These are phyloP conservation scores for Chaetothyriales sp. DNA, from an alignment of 2,329 filamentous ascomycete species.

Conservation along the genomic window DNA sequence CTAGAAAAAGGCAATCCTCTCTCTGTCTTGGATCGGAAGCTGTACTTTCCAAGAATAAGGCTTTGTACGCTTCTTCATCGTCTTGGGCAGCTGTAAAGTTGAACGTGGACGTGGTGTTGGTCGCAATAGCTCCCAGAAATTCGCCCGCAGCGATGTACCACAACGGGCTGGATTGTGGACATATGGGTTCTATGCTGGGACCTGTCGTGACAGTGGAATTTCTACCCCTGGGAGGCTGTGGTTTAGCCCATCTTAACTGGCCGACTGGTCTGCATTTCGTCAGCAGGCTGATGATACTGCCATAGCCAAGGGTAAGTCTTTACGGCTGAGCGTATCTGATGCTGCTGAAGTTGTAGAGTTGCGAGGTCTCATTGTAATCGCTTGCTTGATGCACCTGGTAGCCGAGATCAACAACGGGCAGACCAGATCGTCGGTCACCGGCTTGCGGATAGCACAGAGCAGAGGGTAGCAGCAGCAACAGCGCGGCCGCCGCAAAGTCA, in stretches of 20 bases:
- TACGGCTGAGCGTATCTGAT: conserved; percentile 41
- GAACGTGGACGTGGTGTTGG: conserved; percentile 14
- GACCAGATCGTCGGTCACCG: neutral
- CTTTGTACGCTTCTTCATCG: conserved; percentile 4
- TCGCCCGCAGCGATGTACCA: conserved; percentile 28
- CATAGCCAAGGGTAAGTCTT: neutral
- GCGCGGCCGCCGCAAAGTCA: neutral
- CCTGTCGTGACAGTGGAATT: conserved; percentile 29
- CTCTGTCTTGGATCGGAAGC: conserved; percentile 23
- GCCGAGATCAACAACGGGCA: conserved; percentile 38
- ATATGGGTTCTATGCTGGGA: conserved; percentile 22
- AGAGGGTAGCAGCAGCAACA: neutral
- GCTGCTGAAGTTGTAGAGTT: conserved; percentile 42
- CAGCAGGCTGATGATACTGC: neutral
- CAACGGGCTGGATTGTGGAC: conserved; percentile 32
- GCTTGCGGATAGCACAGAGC: neutral
- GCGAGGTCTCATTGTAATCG: conserved; percentile 21
- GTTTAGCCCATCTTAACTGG: conserved; percentile 37
- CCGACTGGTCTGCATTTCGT: conserved; percentile 27
- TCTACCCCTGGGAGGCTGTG: conserved; percentile 30
- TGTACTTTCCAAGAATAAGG: conserved; percentile 6
- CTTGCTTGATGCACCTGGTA: conserved; percentile 39
- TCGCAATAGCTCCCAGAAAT: conserved; percentile 23
- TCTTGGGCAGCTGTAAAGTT: conserved; percentile 21
- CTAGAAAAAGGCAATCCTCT: conserved; percentile 28